Conservation (phyloP, 768 basidiomycete species). For the Suillus placidus region DNA sequence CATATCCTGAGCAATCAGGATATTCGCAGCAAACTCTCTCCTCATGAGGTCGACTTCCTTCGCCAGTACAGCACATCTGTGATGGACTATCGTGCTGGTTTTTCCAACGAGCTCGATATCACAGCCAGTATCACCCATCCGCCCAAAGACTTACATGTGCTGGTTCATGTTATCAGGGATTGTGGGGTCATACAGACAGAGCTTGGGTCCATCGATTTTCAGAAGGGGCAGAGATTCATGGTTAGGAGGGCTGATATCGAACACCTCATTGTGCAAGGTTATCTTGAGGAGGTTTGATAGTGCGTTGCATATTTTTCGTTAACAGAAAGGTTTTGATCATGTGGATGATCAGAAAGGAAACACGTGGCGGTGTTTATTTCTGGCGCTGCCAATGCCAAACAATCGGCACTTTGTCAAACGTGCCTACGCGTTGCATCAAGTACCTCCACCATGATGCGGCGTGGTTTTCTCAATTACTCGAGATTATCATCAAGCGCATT, state of each 20-base stretch:
- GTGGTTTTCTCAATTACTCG: constrained; percentile 1
- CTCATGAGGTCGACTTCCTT: constrained; percentile 83
- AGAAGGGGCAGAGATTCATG: constrained; percentile 87
- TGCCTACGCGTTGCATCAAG: background rate
- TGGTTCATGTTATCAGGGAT: constrained; percentile 84
- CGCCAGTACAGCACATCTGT: constrained; percentile 78
- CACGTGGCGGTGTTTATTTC: constrained; percentile 24
- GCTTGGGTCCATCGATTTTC: constrained; percentile 87
- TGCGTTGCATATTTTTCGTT: constrained; percentile 12
- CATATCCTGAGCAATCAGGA: constrained; percentile 73
- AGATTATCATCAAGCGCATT: background rate
- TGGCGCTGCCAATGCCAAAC: constrained; percentile 35
- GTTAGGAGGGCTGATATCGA: constrained; percentile 89
- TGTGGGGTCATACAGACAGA: constrained; percentile 94
- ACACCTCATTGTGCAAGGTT: constrained; percentile 91
- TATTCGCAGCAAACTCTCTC: constrained; percentile 72
- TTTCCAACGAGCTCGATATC: constrained; percentile 86
- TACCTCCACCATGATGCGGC: constrained; percentile 18
- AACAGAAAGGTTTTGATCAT: background rate
- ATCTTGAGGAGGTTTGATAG: constrained; percentile 77
- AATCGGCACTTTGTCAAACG: constrained; percentile 12
- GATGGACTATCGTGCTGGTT: constrained; percentile 83
- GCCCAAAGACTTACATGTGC: constrained; percentile 87
- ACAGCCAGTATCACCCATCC: constrained; percentile 80
- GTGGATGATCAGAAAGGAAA: background rate